Base-by-base conservation (phyloP, 768 basidiomycete genomes). In the Chalciporus pseudorubinellus region DNA sequence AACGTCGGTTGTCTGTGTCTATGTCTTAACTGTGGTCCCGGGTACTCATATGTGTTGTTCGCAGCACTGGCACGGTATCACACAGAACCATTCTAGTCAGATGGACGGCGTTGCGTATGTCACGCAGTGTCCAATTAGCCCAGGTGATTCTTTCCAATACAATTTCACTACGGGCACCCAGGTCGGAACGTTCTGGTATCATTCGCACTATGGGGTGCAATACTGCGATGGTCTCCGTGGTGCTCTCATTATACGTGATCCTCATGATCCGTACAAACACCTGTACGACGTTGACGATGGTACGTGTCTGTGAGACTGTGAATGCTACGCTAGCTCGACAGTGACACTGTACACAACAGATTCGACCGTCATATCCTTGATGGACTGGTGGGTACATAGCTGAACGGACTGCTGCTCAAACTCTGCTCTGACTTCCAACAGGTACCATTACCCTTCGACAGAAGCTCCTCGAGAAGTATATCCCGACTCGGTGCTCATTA, bases 141-240 rank as follows among this genome's bases (percentile, higher is more conserved):
- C 69, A 0, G 54, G 56, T 5, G 51, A 67, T 8, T 67, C 70
- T 0, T 77, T 73, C 55, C 20, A 64, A 22, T 75, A 76, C 42
- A 56, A 72, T 21, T 76, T 76, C 53, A 56, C 55, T 6, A 57
- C 48, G 18, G 28, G 50, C 0, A 40, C 65, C 34, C 70, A 74
- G 44, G 60, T 67, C 2, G 76, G 76, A 7, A 75, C 73, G 2
- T 76, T 65, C 41, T 77, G 74, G 75, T 62, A 59, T 39, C 63
- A 66, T 46, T 63, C 61, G 16, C 61, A 62, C 42, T 59, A 52
- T 28, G 52, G 46, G 2, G 44, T 52, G 36, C 61, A 63, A 40
- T 53, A 56, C 13, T 61, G 56, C 38, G 79, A 82, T 51, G 79
- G 79, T 2, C 67, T 81, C 9, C 60, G 79, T 33, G 78, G 77